Evolutionary conservation across 192 early-diverging fungal species (phyloP), one percentile per base, ranked within the genome.

Genomic region (Umbelopsis vinacea): DNA sequence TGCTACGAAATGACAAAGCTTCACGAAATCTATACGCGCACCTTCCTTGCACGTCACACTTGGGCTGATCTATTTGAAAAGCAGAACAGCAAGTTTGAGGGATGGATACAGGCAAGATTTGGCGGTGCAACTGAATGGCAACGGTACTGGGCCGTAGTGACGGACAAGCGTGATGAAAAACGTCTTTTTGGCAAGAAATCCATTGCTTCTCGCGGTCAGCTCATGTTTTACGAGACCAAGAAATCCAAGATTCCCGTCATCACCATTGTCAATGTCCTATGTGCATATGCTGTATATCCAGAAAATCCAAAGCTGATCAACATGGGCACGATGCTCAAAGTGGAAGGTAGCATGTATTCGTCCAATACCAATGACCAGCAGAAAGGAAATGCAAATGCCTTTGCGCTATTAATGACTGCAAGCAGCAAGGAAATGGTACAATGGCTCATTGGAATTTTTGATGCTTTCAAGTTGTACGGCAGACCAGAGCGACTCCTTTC

Each of bases 1-100:
- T 91, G 91, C 74, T 94, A 88, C 60, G 93, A 94, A 77, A 86
- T 86, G 19, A 82, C 88, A 15, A 87, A 89, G 76, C 79, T 94
- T 15, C 89, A 93, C 67, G 93, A 94, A 77, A 86, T 89, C 63
- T 94, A 91, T 53, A 91, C 93, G 10, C 76, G 83, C 10, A 86
- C 84, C 1, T 71, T 89, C 6, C 38, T 89, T n/a, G 74, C 71
- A 11, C 79, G 82, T 17, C 72, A 80, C 6, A 75, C 73, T 68
- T 83, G 81, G 55, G 72, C 75, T 22, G 86, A 86, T 37, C 84
- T 84, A 68, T 82, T 89, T 60, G 81, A 57, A 40, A 88, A 74
- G 71, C 54, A 48, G 3, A 33, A 22, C 5, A 81, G 82, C 14
- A 84, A 79, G 77, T 81, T 84, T 37, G 85, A 87, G 67, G 88